Evolutionary conservation across 2,329 filamentous ascomycete species (phyloP), one percentile per base, ranked within the genome.

Genomic region (Leptodontidium sp.): DNA sequence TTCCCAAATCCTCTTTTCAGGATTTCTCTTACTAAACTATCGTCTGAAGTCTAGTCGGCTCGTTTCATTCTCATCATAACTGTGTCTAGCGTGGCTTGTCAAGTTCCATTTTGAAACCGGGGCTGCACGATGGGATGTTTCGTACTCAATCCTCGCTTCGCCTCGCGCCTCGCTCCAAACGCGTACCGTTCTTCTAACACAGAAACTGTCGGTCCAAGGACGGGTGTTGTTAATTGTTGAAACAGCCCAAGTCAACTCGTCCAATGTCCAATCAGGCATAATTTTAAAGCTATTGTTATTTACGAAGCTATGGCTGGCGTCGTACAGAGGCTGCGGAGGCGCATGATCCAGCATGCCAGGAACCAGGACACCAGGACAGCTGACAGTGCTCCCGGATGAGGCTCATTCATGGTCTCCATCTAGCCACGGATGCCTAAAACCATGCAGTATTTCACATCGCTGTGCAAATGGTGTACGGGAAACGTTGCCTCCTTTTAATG

Each of bases 1-100:
- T 21, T 21, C 21, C 21, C 21, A 21, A 21, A 21, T 89, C 86
- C 26, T 52, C 1, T 29, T 52, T 15, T 52, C 49, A 29, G 21
- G 21, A 29, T 52, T 52, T 29, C 24, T 52, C 8, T 52, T 52
- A 52, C 24, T 29, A 29, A 29, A 52, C 14, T 6, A 12, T 52
- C 49, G 21, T 52, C 49, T 52, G 49, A 52, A 52, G 9, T 52
- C 49, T 26, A 52, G 49, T 29, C 24, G 14, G 12, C 21, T 52
- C 21, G 49, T 52, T 52, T 52, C 49, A 52, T 52, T 52, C 49
- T 52, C 49, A 52, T 52, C 49, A n/a, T 3, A 50, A 21, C 21
- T 26, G 49, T 52, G 49, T 52, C 26, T 52, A n/a, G 49, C 49
- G 49, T 21, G 49, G 49, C 49, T 11, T 52, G 24, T 52, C 24